A percentile compares a stretch with the other conserved stretches of the same genome.
Evolutionary conservation across 2,329 filamentous ascomycete genomes (phyloP).

Genomic region (Fusarium albosuccineum): DNA sequence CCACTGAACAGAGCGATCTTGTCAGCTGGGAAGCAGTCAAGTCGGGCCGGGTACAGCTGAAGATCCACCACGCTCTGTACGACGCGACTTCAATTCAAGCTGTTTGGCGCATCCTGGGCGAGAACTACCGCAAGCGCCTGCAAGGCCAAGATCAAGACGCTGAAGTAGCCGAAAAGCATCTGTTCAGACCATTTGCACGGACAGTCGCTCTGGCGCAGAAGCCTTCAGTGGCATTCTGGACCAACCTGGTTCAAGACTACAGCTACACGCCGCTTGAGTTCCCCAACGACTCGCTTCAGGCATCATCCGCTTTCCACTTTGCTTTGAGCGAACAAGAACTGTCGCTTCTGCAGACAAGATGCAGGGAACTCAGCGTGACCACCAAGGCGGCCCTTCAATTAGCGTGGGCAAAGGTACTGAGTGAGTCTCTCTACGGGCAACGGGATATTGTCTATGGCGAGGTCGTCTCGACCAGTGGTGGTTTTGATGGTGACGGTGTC

Average conservation of each 20-base stretch:
- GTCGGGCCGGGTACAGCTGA: neutral
- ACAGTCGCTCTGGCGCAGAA: neutral
- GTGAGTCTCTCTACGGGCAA: conserved; percentile 14
- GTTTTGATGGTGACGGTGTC: neutral
- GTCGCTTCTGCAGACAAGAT: conserved; percentile 7
- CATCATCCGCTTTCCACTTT: conserved; percentile 23
- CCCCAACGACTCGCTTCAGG: neutral
- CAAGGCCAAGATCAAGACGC: neutral
- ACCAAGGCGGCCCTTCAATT: conserved; percentile 19
- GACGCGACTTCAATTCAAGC: conserved; percentile 17
- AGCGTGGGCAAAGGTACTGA: conserved; percentile 20
- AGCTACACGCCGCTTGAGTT: conserved; percentile 8
- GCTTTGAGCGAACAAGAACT: neutral
- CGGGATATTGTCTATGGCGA: conserved; percentile 20
- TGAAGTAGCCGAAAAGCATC: neutral
- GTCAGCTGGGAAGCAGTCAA: conserved; percentile 13
- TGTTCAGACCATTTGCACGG: conserved; percentile 24
- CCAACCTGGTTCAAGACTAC: neutral
- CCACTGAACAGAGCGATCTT: conserved; percentile 19
- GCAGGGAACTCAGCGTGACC: neutral
- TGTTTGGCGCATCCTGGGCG: neutral
- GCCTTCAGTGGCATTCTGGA: neutral
- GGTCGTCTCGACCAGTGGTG: neutral
- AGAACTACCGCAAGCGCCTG: neutral
- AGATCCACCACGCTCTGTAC: conserved; percentile 27